Conservation (phyloP, 345 rosid species). For the Lepidium africanum region DNA sequence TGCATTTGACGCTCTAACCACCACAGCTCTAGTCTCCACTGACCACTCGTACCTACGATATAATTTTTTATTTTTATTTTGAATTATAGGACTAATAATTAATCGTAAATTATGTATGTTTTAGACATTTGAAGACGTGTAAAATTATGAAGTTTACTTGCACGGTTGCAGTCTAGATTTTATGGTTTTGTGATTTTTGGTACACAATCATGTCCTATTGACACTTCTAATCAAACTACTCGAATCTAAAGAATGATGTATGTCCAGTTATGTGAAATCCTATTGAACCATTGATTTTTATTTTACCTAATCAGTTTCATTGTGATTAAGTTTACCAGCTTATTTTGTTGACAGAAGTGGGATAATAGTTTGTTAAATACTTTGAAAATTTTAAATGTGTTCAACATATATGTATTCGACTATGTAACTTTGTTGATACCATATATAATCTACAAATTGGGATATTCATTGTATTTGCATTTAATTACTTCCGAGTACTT, state of each 20-base stretch:
- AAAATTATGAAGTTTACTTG: slow-evolving; percentile 13
- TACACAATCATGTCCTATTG: slow-evolving; percentile 11
- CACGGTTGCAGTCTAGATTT: slow-evolving; percentile 17
- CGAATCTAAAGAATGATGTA: neutral
- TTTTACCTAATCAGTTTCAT: neutral
- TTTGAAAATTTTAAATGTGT: neutral
- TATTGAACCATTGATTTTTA: neutral
- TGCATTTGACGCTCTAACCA: neutral
- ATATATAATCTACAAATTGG: too few relatives aligned
- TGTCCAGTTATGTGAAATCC: neutral
- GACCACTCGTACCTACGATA: neutral
- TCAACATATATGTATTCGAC: too few relatives aligned
- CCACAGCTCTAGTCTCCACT: neutral
- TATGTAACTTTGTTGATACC: too few relatives aligned
- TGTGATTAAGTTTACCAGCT: neutral
- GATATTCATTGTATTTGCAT: too few relatives aligned
- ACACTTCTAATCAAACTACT: slow-evolving; percentile 2
- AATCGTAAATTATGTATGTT: neutral
- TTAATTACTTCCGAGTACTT: too few relatives aligned
- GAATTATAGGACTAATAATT: neutral
- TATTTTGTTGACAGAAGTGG: neutral
- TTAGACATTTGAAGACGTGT: neutral
- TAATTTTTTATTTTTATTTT: neutral
- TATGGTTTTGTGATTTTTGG: slow-evolving; percentile 1
- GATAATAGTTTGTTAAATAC: neutral